Conservation (phyloP, 441 rosid species). For the Syzygium syzygioides region DNA sequence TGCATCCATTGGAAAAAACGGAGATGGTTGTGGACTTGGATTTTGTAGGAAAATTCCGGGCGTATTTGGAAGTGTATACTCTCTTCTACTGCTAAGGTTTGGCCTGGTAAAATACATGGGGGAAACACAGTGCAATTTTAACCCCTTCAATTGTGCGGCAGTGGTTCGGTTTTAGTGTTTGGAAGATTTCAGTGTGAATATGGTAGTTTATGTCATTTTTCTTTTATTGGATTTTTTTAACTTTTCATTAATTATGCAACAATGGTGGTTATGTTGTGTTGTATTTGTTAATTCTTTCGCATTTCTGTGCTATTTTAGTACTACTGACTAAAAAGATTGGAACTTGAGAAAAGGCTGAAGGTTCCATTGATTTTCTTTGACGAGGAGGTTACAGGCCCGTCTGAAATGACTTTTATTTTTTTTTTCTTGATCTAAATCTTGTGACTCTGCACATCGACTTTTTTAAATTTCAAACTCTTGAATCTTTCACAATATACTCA, state of each 20-base stretch:
- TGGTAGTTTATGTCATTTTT: not conserved
- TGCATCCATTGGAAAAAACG: not conserved
- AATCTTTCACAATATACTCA: not conserved
- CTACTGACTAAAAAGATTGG: not conserved
- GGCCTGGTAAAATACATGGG: not conserved
- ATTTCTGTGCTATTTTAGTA: not conserved
- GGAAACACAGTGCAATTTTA: not conserved
- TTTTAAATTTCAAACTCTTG: not conserved
- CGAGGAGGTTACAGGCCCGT: fast-evolving
- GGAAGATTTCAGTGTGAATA: not conserved
- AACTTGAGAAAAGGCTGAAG: not conserved
- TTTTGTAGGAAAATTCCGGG: not conserved
- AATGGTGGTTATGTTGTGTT: not conserved
- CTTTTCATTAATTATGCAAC: not conserved
- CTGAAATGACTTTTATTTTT: not conserved
- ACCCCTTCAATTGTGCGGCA: not conserved
- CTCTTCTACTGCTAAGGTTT: not conserved
- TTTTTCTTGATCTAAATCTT: not conserved
- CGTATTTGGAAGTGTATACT: not conserved
- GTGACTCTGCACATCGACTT: not conserved
- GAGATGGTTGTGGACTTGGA: not conserved
- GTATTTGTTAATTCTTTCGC: not conserved
- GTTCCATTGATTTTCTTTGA: not conserved
- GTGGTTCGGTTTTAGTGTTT: not conserved
- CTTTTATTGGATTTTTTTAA: not conserved